A percentile compares a stretch with the other conserved stretches of the same genome.
Conservation (phyloP, 768 basidiomycete genomes). For the Xerocomus brunneocitrinus region DNA sequence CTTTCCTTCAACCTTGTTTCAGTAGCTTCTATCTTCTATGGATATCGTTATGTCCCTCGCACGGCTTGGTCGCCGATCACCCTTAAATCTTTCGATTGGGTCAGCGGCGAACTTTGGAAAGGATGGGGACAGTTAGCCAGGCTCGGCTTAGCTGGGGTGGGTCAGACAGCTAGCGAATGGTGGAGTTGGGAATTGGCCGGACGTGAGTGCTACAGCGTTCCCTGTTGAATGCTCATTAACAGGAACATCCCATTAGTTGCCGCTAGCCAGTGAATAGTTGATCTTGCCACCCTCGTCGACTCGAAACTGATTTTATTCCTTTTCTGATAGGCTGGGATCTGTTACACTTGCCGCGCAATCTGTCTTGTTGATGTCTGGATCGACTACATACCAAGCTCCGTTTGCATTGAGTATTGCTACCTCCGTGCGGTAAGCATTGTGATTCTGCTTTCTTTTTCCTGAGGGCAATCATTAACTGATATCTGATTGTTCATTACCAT, state of each 20-base stretch:
- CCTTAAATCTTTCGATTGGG: slow-evolving; percentile 35
- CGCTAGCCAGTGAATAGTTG: slow-evolving; percentile 43
- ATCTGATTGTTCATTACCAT: neutral
- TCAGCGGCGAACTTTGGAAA: slow-evolving; percentile 59
- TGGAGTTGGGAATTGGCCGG: slow-evolving; percentile 94
- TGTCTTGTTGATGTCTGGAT: slow-evolving; percentile 71
- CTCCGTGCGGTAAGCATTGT: slow-evolving; percentile 64
- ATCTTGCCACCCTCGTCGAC: neutral
- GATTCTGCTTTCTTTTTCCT: neutral
- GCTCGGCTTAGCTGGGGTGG: slow-evolving; percentile 77
- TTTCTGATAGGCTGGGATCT: slow-evolving; percentile 61
- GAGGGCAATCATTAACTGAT: neutral
- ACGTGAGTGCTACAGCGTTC: slow-evolving; percentile 19
- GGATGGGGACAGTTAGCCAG: slow-evolving; percentile 63
- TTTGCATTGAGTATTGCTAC: slow-evolving; percentile 78
- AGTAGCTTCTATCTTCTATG: slow-evolving; percentile 57
- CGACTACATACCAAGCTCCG: slow-evolving; percentile 78
- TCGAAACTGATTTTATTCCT: slow-evolving; percentile 1
- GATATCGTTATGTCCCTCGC: slow-evolving; percentile 51
- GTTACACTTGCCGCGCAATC: slow-evolving; percentile 84
- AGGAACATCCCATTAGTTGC: slow-evolving; percentile 35
- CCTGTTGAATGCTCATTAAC: neutral
- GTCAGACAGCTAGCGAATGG: slow-evolving; percentile 89
- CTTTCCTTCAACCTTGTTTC: slow-evolving; percentile 86
- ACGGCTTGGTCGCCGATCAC: slow-evolving; percentile 69